Evolutionary conservation across 225 moss, liverwort and hornwort species (phyloP).

Genomic region (Physcomitrellopsis africana): DNA sequence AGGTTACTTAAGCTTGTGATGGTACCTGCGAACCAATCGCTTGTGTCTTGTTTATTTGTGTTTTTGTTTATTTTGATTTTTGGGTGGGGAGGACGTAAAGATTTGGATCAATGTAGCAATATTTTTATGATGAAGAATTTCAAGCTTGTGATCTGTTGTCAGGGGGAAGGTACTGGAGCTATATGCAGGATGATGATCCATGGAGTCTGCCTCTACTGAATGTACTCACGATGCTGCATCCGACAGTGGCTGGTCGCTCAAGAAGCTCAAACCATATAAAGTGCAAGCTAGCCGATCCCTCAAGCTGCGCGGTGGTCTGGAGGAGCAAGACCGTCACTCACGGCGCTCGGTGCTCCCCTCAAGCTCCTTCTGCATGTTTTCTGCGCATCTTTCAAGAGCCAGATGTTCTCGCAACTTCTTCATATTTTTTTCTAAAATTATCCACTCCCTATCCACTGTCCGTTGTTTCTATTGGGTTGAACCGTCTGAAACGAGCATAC

Average conservation of each 20-base stretch:
- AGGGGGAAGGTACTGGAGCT: slow-evolving; percentile 29
- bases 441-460: slow-evolving; percentile 6
- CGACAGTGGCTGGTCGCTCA: slow-evolving; percentile 61
- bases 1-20: no score
- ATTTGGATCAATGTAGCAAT: neutral
- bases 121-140: slow-evolving; percentile 7
- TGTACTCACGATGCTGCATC: slow-evolving; percentile 40
- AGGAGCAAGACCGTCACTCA: slow-evolving; percentile 70
- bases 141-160: slow-evolving; percentile 13
- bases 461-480: neutral
- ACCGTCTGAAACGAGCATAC: neutral
- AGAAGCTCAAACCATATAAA: slow-evolving; percentile 86
- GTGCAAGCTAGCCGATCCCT: slow-evolving; percentile 61
- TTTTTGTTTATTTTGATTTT: no score
- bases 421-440: neutral
- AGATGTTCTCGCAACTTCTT: neutral
- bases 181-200: slow-evolving; percentile 49
- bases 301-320: slow-evolving; percentile 59
- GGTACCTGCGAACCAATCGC: neutral
- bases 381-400: neutral
- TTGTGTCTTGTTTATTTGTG: no score
- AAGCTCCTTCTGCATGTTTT: slow-evolving; percentile 1
- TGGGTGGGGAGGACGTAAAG: no score
- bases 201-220: slow-evolving; percentile 45
- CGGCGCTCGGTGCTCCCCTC: slow-evolving; percentile 66